Percentiles rank a stretch among this genome's conserved stretches.
Conservation (phyloP, 1,284 basidiomycete genomes). For the Cutaneotrichosporon dermatis region DNA sequence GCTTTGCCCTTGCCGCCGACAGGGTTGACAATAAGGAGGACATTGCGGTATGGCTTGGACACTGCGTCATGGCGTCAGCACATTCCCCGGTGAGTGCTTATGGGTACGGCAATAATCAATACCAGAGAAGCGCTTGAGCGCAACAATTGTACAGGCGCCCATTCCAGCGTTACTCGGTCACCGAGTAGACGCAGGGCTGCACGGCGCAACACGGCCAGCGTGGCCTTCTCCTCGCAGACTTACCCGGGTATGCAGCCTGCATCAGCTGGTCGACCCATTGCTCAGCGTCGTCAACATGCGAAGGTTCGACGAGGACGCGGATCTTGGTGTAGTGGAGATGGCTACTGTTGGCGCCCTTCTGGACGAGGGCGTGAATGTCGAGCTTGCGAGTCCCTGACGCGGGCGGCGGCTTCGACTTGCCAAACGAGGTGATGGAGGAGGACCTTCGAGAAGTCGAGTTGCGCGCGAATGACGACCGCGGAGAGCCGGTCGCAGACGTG, state of each 20-base stretch:
- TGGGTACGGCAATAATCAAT: no score
- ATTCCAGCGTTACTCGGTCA: not conserved
- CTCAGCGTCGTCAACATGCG: slow-evolving; percentile 44
- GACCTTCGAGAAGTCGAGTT: no score
- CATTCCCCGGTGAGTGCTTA: not conserved
- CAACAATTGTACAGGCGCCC: no score
- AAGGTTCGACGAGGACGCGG: slow-evolving; percentile 42
- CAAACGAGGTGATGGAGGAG: no score
- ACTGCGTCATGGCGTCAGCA: slow-evolving; percentile 2
- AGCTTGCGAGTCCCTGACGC: slow-evolving; percentile 20
- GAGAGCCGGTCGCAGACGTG: no score
- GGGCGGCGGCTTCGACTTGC: no score
- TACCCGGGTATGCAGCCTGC: slow-evolving; percentile 62
- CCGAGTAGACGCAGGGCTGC: no score
- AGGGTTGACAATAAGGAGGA: slow-evolving; percentile 83
- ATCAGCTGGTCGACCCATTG: slow-evolving; percentile 60
- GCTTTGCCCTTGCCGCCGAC: slow-evolving; percentile 79
- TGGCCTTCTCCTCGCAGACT: not conserved
- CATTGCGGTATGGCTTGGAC: slow-evolving; percentile 53
- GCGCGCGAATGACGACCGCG: no score
- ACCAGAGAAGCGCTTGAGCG: no score
- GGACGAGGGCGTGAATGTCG: slow-evolving; percentile 33
- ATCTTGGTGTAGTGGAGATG: slow-evolving; percentile 34
- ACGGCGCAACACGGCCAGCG: not conserved
- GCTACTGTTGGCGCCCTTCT: slow-evolving; percentile 20